These are phyloP conservation scores for Collariella sp. DNA, from an alignment of 495 filamentous ascomycete species.

Conservation along the genomic window DNA sequence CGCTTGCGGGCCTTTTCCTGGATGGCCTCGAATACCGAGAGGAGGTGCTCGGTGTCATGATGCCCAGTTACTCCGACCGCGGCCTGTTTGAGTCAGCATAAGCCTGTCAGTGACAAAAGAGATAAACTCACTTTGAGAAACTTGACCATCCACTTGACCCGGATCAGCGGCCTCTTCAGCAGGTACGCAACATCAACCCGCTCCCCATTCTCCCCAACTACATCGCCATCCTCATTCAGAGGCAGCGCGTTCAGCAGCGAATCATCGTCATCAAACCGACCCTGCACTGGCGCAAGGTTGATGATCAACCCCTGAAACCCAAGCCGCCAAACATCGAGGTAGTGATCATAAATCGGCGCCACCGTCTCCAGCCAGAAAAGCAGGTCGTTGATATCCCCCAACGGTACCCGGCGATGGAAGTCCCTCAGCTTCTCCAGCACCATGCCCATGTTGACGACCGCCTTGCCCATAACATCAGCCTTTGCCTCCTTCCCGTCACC, in stretches of 20 bases:
- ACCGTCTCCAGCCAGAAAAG: slow-evolving; percentile 73
- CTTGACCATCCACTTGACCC: slow-evolving; percentile 80
- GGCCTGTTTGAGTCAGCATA: slow-evolving; percentile 27
- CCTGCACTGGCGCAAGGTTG: slow-evolving; percentile 69
- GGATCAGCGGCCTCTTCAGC: slow-evolving; percentile 78
- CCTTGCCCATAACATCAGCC: slow-evolving; percentile 54
- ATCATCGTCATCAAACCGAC: slow-evolving; percentile 39
- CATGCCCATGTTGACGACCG: slow-evolving; percentile 92
- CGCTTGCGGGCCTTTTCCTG: slow-evolving; percentile 69
- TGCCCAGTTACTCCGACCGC: slow-evolving; percentile 32
- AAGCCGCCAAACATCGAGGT: slow-evolving; percentile 82
- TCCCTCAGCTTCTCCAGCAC: slow-evolving; percentile 74
- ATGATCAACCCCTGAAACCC: slow-evolving; percentile 95
- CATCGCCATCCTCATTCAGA: slow-evolving; percentile 67
- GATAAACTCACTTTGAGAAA: slow-evolving; percentile 56
- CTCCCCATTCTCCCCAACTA: slow-evolving; percentile 70
- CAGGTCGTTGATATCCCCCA: slow-evolving; percentile 57
- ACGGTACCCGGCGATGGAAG: slow-evolving; percentile 69
- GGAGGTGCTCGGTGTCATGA: slow-evolving; percentile 22
- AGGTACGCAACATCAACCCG: slow-evolving; percentile 92
- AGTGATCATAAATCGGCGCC: slow-evolving; percentile 72
- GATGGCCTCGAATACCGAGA: slow-evolving; percentile 53
- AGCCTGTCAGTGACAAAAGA: not conserved
- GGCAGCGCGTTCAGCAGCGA: slow-evolving; percentile 61
- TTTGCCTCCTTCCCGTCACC: slow-evolving; percentile 43